Evolutionary conservation across 257 asterid genomes (phyloP), one percentile per base, ranked within the genome.

Genomic region (Haberlea rhodopensis): DNA sequence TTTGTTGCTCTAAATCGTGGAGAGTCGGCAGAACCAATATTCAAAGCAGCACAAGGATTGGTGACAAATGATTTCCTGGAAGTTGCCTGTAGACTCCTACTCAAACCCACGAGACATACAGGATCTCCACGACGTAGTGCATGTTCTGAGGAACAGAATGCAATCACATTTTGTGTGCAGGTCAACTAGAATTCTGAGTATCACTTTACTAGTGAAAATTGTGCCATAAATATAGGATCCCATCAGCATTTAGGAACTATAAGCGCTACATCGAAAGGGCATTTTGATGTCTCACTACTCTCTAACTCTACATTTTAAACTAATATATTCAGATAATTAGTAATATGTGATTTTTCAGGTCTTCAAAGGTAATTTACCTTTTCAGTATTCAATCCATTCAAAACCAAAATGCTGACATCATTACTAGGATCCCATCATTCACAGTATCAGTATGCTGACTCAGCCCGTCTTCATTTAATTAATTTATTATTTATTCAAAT

Each of bases 1-100:
- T 94, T 94, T 67, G 83, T 94, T 57, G 99, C 99, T 75, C 97
- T 83, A 72, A 90, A 94, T 71, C 96, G 90, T 60, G 99, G 97
- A 71, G 86, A 83, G 68, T 87, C 95, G 68, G 96, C 96, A 21
- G 99, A 87, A 56, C 90, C 89, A 69, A 90, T 87, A 78, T 87
- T 87, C 73, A 94, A 66, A 75, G 96, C 90, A 74, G 95, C 96
- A 40, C 87, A 83, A 66, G 97, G 97, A 78, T 94, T 94, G 62
- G 97, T 94, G 77, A 94, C 95, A 63, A 83, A 73, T 46, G 97
- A 90, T 80, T 94, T 94, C 72, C 99, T 83, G 5, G 99, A 94
- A 55, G 96, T 94, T 67, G 97, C 97, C 70, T 87, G 99, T 59
- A 94, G 81, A 78, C 95, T 94, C 72, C 95, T 81, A 78, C 95